These are phyloP conservation scores for Lagerstroemia speciosa DNA, from an alignment of 345 rosid genomes.

Conservation along the genomic window DNA sequence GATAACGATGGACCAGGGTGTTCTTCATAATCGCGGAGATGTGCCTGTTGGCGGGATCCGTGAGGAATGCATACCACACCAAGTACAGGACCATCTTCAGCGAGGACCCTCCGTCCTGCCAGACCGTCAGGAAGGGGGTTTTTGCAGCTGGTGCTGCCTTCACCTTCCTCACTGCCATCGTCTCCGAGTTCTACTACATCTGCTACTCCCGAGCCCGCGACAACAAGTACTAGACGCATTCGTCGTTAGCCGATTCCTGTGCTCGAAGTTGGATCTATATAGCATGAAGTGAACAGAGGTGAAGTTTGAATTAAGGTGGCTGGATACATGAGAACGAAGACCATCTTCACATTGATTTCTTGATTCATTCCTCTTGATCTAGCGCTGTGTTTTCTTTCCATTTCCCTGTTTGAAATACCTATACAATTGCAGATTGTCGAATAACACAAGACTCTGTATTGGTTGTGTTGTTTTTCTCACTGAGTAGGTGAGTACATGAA, in stretches of 20 bases:
- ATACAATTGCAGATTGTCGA: not conserved
- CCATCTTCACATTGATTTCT: not conserved
- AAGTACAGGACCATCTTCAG: constrained; percentile 37
- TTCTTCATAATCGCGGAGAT: constrained; percentile 77
- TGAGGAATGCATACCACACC: constrained; percentile 79
- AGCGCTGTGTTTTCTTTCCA: not conserved
- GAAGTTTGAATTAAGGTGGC: not conserved
- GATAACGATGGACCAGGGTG: constrained; percentile 36
- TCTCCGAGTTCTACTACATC: constrained; percentile 68
- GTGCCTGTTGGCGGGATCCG: constrained; percentile 83
- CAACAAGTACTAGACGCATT: not conserved
- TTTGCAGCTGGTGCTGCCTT: constrained; percentile 95
- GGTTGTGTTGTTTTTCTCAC: not conserved
- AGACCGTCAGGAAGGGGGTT: constrained; percentile 62
- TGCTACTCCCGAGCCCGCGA: constrained; percentile 42
- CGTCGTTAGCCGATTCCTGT: not conserved
- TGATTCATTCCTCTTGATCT: not conserved
- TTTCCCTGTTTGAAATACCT: not conserved
- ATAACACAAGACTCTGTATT: not conserved
- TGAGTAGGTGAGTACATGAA: not conserved
- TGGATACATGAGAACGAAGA: not conserved
- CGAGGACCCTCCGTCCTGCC: constrained; percentile 32
- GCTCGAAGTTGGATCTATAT: not conserved
- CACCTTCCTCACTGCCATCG: constrained; percentile 56
- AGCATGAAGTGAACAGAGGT: not conserved